phyloP scores from a whole-genome alignment of 108 stramenopile species.

The Nannochloropsis oceanica region DNA sequence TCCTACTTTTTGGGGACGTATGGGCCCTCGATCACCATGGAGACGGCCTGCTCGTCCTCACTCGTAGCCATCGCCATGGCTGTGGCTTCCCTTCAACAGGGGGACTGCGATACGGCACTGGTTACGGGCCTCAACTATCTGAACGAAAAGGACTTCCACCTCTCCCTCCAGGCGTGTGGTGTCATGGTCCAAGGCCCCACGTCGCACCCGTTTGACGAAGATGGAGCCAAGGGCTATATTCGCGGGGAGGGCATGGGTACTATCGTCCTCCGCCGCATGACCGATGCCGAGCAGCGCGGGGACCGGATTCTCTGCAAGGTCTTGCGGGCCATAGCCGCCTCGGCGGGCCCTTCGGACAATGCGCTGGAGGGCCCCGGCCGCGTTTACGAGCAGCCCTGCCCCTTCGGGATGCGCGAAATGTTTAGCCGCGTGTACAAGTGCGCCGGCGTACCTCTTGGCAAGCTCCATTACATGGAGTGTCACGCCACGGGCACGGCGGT shows the following conservation, averaged over 20 bases:
- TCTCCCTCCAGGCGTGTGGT: neutral
- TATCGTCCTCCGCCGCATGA: slow-evolving; percentile 5
- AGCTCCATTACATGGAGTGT: slow-evolving; percentile 33
- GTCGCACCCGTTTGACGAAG: slow-evolving; percentile 11
- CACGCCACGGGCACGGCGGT: slow-evolving; percentile 45
- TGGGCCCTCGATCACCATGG: slow-evolving; percentile 36
- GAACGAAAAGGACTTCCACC: neutral
- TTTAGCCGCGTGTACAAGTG: neutral
- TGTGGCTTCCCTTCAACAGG: slow-evolving; percentile 12
- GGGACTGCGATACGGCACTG: slow-evolving; percentile 18
- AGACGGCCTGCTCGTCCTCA: slow-evolving; percentile 43
- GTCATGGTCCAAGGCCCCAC: slow-evolving; percentile 15
- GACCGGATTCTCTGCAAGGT: slow-evolving; percentile 2
- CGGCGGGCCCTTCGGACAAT: neutral
- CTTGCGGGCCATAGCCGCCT: neutral
- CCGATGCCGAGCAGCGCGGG: neutral
- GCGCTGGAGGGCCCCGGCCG: neutral
- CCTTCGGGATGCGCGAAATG: neutral
- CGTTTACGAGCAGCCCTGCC: neutral
- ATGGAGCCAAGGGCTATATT: slow-evolving; percentile 10
- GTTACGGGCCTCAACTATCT: slow-evolving; percentile 25
- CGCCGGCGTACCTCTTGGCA: neutral
- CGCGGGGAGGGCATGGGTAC: slow-evolving; percentile 26
- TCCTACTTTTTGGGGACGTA: slow-evolving; percentile 32
- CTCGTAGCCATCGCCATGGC: slow-evolving; percentile 35